Conservation (phyloP, 495 filamentous ascomycete genomes). For the Echria macrotheca region DNA sequence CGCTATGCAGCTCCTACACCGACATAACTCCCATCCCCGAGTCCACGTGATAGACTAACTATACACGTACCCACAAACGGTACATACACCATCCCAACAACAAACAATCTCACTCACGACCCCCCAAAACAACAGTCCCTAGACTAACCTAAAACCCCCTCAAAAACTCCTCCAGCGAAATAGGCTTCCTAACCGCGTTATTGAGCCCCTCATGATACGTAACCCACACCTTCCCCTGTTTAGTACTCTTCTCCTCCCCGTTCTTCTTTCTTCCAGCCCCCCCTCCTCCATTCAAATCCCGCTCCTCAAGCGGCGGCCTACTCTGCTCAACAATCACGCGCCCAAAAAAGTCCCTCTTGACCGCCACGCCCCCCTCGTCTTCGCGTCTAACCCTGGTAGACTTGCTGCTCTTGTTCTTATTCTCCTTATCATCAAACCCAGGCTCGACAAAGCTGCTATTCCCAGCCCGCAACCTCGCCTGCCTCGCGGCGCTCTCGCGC, state of each 20-base stretch:
- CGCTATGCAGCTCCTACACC: too few relatives aligned
- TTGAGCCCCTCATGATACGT: slow-evolving; percentile 94
- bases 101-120: too few relatives aligned
- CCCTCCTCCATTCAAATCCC: slow-evolving; percentile 32
- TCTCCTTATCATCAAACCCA: slow-evolving; percentile 40
- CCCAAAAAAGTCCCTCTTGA: slow-evolving; percentile 91
- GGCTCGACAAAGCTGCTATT: slow-evolving; percentile 9
- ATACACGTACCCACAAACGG: too few relatives aligned
- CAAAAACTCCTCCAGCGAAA: slow-evolving; percentile 81
- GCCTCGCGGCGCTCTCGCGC: slow-evolving; percentile 53
- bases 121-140: too few relatives aligned
- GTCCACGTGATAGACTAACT: too few relatives aligned
- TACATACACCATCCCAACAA: too few relatives aligned
- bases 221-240: slow-evolving; percentile 72
- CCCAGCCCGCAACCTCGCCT: slow-evolving; percentile 47
- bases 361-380: slow-evolving; percentile 11
- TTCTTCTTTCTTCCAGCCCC: slow-evolving; percentile 21
- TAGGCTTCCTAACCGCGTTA: slow-evolving; percentile 90
- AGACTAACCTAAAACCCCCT: slow-evolving; percentile 55
- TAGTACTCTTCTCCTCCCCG: slow-evolving; percentile 23
- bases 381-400: slow-evolving; percentile 16
- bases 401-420: slow-evolving; percentile 22
- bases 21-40: too few relatives aligned
- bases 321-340: slow-evolving; percentile 50
- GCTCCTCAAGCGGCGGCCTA: slow-evolving; percentile 32